Evolutionary conservation across 441 rosid species (phyloP).

Genomic region (Erodium moschatum): DNA sequence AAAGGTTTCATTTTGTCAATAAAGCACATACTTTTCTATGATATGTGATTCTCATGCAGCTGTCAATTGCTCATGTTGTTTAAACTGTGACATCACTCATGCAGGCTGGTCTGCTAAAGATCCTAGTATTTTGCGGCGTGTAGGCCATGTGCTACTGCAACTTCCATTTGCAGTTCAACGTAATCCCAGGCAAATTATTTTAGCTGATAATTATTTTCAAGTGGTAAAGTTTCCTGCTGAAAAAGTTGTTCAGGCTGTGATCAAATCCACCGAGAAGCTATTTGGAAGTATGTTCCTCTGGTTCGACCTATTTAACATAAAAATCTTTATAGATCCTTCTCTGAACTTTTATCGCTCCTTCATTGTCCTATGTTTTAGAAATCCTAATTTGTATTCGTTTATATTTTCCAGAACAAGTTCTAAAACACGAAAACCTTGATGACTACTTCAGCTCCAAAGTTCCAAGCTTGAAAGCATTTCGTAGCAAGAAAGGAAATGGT

Average conservation of each 20-base stretch:
- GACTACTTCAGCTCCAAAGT: conserved; percentile 50
- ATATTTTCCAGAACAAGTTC: conserved; percentile 53
- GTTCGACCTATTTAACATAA: not conserved
- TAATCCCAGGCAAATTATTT: conserved; percentile 71
- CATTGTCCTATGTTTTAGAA: conserved; percentile 6
- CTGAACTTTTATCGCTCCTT: conserved; percentile 14
- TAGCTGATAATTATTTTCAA: conserved; percentile 88
- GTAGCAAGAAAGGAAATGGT: conserved; percentile 36
- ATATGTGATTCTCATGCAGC: not conserved
- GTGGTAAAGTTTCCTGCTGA: conserved; percentile 59
- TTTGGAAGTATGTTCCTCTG: conserved; percentile 68
- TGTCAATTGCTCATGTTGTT: conserved; percentile 9
- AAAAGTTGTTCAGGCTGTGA: conserved; percentile 57
- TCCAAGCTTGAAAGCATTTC: conserved; percentile 75
- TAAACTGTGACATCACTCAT: conserved; percentile 17
- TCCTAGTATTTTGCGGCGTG: conserved; percentile 67
- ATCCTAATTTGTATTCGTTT: conserved; percentile 11
- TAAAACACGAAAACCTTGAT: conserved; percentile 73
- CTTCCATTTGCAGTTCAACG: conserved; percentile 74
- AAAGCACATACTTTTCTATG: not conserved
- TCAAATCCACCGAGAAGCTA: conserved; percentile 69
- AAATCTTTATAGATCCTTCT: not conserved
- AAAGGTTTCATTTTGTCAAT: not conserved
- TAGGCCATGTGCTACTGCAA: conserved; percentile 82
- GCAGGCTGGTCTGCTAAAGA: conserved; percentile 93